These are phyloP conservation scores for Maudiozyma pseudohumilis DNA, from an alignment of 805 yeast species.

Conservation along the genomic window DNA sequence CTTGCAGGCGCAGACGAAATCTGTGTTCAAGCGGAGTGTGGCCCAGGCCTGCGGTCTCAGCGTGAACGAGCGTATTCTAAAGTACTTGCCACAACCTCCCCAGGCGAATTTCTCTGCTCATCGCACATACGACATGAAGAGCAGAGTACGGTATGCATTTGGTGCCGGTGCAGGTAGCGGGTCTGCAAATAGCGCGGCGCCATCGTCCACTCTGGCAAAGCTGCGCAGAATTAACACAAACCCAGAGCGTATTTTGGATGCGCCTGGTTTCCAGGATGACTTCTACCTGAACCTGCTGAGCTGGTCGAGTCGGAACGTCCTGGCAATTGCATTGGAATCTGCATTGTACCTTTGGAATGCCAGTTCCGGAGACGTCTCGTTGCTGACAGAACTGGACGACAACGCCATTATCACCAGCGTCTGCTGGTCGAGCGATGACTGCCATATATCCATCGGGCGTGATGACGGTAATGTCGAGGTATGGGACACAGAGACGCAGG, in stretches of 20 bases:
- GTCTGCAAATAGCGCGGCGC: neutral
- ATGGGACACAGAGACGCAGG: slow-evolving; percentile 79
- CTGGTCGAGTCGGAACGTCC: slow-evolving; percentile 75
- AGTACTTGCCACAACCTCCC: slow-evolving; percentile 83
- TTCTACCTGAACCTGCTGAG: slow-evolving; percentile 77
- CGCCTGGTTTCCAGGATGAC: slow-evolving; percentile 90
- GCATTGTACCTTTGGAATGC: slow-evolving; percentile 92
- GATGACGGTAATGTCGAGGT: slow-evolving; percentile 80
- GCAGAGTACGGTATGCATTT: slow-evolving; percentile 25
- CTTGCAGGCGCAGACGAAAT: slow-evolving; percentile 34
- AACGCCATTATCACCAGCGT: slow-evolving; percentile 39
- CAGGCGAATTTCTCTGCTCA: slow-evolving; percentile 29
- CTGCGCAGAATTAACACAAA: slow-evolving; percentile 73
- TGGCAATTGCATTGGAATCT: slow-evolving; percentile 82
- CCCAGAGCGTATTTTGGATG: slow-evolving; percentile 90
- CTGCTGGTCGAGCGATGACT: slow-evolving; percentile 87
- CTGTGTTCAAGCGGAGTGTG: slow-evolving; percentile 62
- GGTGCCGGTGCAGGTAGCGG: slow-evolving; percentile 1
- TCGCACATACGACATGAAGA: slow-evolving; percentile 19
- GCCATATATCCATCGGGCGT: slow-evolving; percentile 73
- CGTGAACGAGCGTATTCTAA: slow-evolving; percentile 70
- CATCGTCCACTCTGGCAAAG: slow-evolving; percentile 45
- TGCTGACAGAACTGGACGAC: slow-evolving; percentile 48
- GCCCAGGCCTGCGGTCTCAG: slow-evolving; percentile 93
- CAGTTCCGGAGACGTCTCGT: slow-evolving; percentile 61